Conservation (phyloP, 768 basidiomycete species). For the Lactarius indigo region DNA sequence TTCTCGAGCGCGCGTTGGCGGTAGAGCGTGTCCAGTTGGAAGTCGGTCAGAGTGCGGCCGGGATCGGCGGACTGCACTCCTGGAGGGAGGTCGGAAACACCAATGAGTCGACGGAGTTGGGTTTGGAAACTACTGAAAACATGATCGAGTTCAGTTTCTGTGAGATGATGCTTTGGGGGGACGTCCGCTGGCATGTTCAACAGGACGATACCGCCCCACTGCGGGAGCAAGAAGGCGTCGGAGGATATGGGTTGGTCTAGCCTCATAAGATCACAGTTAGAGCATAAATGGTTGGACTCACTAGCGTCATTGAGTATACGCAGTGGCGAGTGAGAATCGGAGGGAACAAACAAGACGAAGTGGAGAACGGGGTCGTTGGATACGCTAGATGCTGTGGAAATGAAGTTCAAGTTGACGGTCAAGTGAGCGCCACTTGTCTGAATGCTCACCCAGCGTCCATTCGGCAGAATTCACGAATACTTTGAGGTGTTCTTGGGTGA, state of each 20-base stretch:
- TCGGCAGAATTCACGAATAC: slow-evolving; percentile 95
- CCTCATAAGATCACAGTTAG: neutral
- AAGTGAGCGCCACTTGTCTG: neutral
- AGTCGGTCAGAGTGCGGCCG: slow-evolving; percentile 46
- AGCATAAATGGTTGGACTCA: slow-evolving; percentile 26
- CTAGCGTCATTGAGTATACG: slow-evolving; percentile 56
- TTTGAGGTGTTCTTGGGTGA: slow-evolving; percentile 80
- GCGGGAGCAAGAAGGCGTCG: slow-evolving; percentile 82
- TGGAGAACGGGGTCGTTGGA: slow-evolving; percentile 94
- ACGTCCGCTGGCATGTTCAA: slow-evolving; percentile 50
- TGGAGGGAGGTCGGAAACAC: slow-evolving; percentile 60
- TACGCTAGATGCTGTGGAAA: slow-evolving; percentile 72
- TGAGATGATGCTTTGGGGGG: slow-evolving; percentile 36
- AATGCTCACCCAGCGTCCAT: slow-evolving; percentile 79
- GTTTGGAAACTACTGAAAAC: slow-evolving; percentile 62
- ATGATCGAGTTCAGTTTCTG: slow-evolving; percentile 43
- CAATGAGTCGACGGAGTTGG: slow-evolving; percentile 80
- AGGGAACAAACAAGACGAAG: slow-evolving; percentile 87
- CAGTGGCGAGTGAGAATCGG: slow-evolving; percentile 62
- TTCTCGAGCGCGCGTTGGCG: slow-evolving; percentile 72
- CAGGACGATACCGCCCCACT: slow-evolving; percentile 89
- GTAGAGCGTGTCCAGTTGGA: slow-evolving; percentile 80
- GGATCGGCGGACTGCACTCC: slow-evolving; percentile 36
- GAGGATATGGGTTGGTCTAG: slow-evolving; percentile 49
- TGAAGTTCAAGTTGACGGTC: slow-evolving; percentile 11